Evolutionary conservation across 2,329 filamentous ascomycete species (phyloP).

Genomic region (Ascosphaera aggregata): DNA sequence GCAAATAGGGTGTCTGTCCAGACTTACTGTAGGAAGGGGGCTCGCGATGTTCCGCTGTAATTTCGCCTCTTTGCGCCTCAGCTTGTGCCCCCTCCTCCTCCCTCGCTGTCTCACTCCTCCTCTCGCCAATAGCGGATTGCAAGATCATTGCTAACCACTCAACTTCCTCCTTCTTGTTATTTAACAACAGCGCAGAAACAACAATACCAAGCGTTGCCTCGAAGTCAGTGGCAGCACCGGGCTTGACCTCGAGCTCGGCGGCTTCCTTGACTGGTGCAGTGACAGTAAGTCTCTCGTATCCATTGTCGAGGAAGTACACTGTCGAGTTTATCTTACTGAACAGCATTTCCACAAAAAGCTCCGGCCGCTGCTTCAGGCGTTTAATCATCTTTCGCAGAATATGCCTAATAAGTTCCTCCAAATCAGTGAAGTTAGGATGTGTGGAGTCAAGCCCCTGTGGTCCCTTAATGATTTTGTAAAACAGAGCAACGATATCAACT

Average conservation of each 20-base stretch:
- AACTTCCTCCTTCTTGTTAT: slow-evolving; percentile 52
- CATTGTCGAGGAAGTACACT: slow-evolving; percentile 72
- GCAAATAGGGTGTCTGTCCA: slow-evolving; percentile 1
- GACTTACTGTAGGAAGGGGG: slow-evolving; percentile 23
- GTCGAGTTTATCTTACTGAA: slow-evolving; percentile 81
- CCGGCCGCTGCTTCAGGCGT: slow-evolving; percentile 66
- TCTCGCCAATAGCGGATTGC: slow-evolving; percentile 42
- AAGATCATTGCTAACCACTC: slow-evolving; percentile 60
- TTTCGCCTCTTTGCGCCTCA: slow-evolving; percentile 11
- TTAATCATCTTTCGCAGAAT: slow-evolving; percentile 60
- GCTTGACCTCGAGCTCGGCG: slow-evolving; percentile 63
- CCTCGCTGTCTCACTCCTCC: slow-evolving; percentile 54
- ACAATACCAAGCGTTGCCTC: slow-evolving; percentile 58
- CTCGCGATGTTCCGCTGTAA: slow-evolving; percentile 8
- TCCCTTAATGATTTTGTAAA: slow-evolving; percentile 83
- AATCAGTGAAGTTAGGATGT: slow-evolving; percentile 53
- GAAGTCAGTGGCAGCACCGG: slow-evolving; percentile 35
- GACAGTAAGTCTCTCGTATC: slow-evolving; percentile 57
- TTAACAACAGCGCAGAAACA: slow-evolving; percentile 57
- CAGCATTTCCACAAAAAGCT: slow-evolving; percentile 71
- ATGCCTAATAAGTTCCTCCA: slow-evolving; percentile 73
- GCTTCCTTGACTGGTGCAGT: slow-evolving; percentile 43
- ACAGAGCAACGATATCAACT: slow-evolving; percentile 69
- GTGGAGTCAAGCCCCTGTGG: slow-evolving; percentile 49
- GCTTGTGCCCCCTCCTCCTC: slow-evolving; percentile 33